Percentiles rank a stretch among this genome's conserved stretches.
Conservation (phyloP, 2,329 filamentous ascomycete genomes). For the Fusarium pseudograminearum region DNA sequence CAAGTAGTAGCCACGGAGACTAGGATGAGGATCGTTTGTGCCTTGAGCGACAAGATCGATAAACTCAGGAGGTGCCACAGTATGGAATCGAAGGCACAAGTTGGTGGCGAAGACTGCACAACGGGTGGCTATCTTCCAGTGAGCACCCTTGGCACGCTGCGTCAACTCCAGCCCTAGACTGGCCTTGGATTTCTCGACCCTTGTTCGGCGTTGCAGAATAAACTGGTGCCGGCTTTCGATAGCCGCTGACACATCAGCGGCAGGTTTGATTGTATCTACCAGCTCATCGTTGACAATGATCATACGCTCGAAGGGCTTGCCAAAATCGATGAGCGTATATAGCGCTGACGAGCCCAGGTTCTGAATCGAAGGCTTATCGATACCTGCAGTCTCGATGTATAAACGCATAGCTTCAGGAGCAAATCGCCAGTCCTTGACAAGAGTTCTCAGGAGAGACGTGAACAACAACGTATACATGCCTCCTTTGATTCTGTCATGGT, state of each 20-base stretch:
- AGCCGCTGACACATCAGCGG: conserved; percentile 69
- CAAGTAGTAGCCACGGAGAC: conserved; percentile 82
- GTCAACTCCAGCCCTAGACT: conserved; percentile 85
- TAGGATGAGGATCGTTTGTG: conserved; percentile 90
- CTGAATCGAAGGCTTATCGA: conserved; percentile 95
- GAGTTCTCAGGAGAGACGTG: conserved; percentile 87
- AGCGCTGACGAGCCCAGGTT: conserved; percentile 84
- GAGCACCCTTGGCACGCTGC: conserved; percentile 79
- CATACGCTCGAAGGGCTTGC: conserved; percentile 87
- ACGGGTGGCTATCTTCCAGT: conserved; percentile 95
- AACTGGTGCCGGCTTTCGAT: conserved; percentile 74
- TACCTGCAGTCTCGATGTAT: conserved; percentile 89
- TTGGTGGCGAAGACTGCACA: conserved; percentile 93
- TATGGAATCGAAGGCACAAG: conserved; percentile 90
- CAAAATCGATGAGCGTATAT: conserved; percentile 91
- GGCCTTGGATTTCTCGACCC: conserved; percentile 87
- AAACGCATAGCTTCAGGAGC: conserved; percentile 89
- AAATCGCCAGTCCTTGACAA: conserved; percentile 93
- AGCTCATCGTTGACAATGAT: conserved; percentile 80
- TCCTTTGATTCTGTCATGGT: conserved; percentile 94
- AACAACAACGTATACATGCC: conserved; percentile 91
- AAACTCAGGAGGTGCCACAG: conserved; percentile 82
- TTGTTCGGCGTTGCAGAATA: conserved; percentile 78
- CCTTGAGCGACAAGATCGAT: conserved; percentile 85
- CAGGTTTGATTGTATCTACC: conserved; percentile 78